phyloP scores from a whole-genome alignment of 371 early-diverging fungal species.

The Rhizopus stolonifer region DNA sequence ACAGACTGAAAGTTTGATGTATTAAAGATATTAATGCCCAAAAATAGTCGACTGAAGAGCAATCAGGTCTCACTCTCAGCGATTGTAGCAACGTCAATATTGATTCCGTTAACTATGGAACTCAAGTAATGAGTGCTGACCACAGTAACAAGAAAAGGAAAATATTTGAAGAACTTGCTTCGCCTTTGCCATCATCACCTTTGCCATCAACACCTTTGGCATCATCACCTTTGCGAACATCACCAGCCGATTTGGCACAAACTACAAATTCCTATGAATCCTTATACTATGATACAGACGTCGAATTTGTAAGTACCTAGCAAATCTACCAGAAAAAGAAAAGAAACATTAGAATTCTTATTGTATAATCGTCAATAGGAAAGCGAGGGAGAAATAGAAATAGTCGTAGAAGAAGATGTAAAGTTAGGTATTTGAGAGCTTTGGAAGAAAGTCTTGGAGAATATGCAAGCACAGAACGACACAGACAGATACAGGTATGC shows the following conservation, averaged over 20 bases:
- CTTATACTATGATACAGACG: constrained; percentile 8
- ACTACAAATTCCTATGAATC: constrained; percentile 11
- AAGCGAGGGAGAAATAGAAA: constrained; percentile 13
- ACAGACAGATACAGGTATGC: constrained; percentile 14
- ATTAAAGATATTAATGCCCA: constrained; percentile 15
- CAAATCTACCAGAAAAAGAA: constrained; percentile 11
- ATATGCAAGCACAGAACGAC: constrained; percentile 11
- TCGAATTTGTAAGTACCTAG: constrained; percentile 8
- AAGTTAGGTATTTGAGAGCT: constrained; percentile 15
- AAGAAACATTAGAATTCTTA: constrained; percentile 9
- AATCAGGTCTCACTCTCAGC: constrained; percentile 8
- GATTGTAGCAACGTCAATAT: constrained; percentile 13
- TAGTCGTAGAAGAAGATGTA: constrained; percentile 16
- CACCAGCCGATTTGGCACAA: constrained; percentile 15
- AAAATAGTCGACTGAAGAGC: constrained; percentile 18
- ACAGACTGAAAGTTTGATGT: constrained; percentile 12
- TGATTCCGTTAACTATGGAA: constrained; percentile 12
- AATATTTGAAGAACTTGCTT: constrained; percentile 13
- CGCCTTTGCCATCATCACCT: too few relatives aligned
- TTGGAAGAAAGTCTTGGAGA: constrained; percentile 17
- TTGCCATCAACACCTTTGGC: constrained; percentile 3
- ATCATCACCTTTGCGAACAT: constrained; percentile 8
- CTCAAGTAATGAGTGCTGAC: constrained; percentile 12
- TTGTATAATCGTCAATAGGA: constrained; percentile 10
- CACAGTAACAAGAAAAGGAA: constrained; percentile 19